Percentiles rank a stretch among this genome's conserved stretches.
phyloP scores from a whole-genome alignment of 1,284 basidiomycete genomes.

The Cystobasidiaceae sp. region DNA sequence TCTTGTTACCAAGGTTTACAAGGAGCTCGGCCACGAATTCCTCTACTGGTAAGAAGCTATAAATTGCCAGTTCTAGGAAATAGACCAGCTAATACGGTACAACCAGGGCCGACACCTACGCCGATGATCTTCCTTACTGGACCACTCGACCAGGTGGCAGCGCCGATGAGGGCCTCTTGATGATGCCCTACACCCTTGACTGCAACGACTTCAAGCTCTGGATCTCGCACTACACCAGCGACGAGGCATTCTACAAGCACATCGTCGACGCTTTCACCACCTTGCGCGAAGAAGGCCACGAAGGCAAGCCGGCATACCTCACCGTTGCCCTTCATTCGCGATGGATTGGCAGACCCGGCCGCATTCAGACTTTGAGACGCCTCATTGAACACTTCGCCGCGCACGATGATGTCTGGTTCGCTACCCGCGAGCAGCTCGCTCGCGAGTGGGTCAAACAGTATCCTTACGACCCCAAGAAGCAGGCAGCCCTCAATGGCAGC shows the following conservation, averaged over 20 bases:
- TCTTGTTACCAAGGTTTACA: conserved; percentile 46
- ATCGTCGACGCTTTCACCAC: conserved; percentile 49
- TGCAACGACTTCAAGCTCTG: background rate
- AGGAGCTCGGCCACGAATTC: too few species aligned
- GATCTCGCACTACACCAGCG: conserved; percentile 74
- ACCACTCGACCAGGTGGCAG: background rate
- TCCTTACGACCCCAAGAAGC: conserved; percentile 36
- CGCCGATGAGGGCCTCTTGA: background rate
- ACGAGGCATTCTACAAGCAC: conserved; percentile 47
- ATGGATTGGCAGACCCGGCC: conserved; percentile 49
- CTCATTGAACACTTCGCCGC: conserved; percentile 47
- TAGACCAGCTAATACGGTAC: too few species aligned
- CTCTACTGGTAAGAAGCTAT: too few species aligned
- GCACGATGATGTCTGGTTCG: conserved; percentile 48
- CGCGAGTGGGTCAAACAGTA: conserved; percentile 46
- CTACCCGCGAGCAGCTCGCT: conserved; percentile 48
- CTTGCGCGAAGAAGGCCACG: conserved; percentile 45
- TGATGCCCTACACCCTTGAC: conserved; percentile 5
- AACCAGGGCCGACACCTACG: background rate
- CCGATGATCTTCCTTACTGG: background rate
- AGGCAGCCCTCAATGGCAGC: background rate
- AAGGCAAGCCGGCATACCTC: conserved; percentile 49
- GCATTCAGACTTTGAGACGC: conserved; percentile 46
- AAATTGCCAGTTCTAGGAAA: too few species aligned
- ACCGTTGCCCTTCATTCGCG: conserved; percentile 48